Base-by-base conservation (phyloP, 805 yeast species). In the Lipomyces japonicus region DNA sequence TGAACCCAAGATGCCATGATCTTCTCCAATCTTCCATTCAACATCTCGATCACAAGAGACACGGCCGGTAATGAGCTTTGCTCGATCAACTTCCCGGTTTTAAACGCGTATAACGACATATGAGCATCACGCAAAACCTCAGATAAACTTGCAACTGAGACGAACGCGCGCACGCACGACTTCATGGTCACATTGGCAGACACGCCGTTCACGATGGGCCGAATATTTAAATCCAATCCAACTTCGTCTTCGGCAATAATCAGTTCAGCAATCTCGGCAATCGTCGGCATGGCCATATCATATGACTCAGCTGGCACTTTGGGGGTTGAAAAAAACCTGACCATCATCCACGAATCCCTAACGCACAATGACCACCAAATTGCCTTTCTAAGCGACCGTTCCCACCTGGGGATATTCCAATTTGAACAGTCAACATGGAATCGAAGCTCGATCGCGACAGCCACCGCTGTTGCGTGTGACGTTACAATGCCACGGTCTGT, bases 341-440 rank as follows among this genome's bases (percentile, higher is more conserved):
- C 32, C 14, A 43, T 30, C 12, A 49, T 41, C 97, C 97, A 90
- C 64, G 89, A 87, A 62, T 88, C 96, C 65, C 88, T 95, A 44
- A 84, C 72, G 73, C 80, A 87, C 1, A 87, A 93, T 0, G 96
- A 95, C 96, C 97, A 89, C 2, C 96, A 95, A 43, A 90, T 67
- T 51, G 96, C 72, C 59, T 87, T 78, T 45, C 97, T 74, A 40
- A 90, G 70, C 4, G 95, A 91, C 44, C 95, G 75, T 64, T 90
- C 97, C 97, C 97, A 91, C 59, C 82, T 81, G 0, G 97, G 97
- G 28, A 90, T 69, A 62, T 86, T 82, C 97, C 97, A 90, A 55
- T 77, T 78, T 51, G 84, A 81, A 64, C 97, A 91, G 63, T 89
- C 91, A 9, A 87, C 72, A 0, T 96, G 95, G 9, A 90, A 70